Evolutionary conservation across 495 filamentous ascomycete species (phyloP).

Genomic region (Trypethelium eluteriae): DNA sequence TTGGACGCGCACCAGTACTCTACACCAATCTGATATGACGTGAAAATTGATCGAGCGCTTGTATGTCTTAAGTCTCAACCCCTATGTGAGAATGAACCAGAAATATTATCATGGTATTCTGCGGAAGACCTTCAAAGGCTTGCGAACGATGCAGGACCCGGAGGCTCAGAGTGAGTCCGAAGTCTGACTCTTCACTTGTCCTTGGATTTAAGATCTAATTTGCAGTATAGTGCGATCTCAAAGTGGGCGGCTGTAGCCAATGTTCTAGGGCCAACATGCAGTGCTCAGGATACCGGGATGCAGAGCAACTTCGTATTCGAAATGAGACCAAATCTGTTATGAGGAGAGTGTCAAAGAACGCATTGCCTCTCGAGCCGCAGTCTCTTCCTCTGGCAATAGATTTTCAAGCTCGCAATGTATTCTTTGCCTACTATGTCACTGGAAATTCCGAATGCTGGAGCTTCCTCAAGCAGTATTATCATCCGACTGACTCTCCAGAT

Average conservation of each 20-base stretch:
- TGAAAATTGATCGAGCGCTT: background rate
- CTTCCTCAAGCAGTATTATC: constrained; percentile 19
- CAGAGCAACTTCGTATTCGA: constrained; percentile 15
- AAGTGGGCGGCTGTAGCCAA: constrained; percentile 9
- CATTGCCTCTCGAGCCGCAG: background rate
- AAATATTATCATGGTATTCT: constrained; percentile 22
- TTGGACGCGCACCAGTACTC: too few relatives aligned
- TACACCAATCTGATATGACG: background rate
- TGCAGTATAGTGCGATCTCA: constrained; percentile 19
- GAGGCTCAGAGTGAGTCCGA: constrained; percentile 16
- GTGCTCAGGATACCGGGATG: constrained; percentile 24
- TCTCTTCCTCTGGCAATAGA: constrained; percentile 15
- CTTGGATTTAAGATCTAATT: background rate
- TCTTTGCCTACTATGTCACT: constrained; percentile 22
- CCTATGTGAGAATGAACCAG: background rate
- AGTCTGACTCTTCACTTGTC: background rate
- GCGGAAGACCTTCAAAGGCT: constrained; percentile 25
- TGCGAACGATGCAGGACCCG: constrained; percentile 21
- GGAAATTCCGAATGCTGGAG: constrained; percentile 13
- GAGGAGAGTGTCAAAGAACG: constrained; percentile 13
- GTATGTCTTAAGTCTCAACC: background rate
- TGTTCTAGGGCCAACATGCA: constrained; percentile 18
- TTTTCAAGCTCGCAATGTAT: constrained; percentile 16
- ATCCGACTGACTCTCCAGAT: constrained; percentile 6
- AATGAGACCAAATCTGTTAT: constrained; percentile 18